Percentiles rank a stretch among this genome's conserved stretches.
phyloP scores from a whole-genome alignment of 805 yeast genomes.

The Wickerhamomyces bovis region DNA sequence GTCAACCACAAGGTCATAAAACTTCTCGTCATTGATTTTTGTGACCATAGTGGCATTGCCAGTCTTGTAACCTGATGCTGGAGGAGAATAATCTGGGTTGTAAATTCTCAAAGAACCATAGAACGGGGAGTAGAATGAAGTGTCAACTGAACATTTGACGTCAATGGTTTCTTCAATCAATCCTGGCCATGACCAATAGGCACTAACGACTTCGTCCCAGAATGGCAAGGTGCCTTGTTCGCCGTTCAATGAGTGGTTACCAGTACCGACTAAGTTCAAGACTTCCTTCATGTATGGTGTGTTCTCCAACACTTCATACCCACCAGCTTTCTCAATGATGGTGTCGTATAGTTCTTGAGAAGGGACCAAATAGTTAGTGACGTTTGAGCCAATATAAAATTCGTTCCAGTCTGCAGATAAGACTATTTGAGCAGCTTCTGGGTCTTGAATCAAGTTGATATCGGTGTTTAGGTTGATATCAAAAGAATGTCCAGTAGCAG shows the following conservation, averaged over 20 bases:
- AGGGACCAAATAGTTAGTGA: constrained; percentile 35
- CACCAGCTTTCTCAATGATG: constrained; percentile 32
- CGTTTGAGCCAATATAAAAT: constrained; percentile 35
- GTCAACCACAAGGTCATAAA: constrained; percentile 28
- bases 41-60: constrained; percentile 34
- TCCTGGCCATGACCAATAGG: constrained; percentile 33
- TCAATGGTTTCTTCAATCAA: constrained; percentile 26
- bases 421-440: constrained; percentile 41
- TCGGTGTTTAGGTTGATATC: constrained; percentile 36
- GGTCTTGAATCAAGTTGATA: constrained; percentile 38
- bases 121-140: constrained; percentile 36
- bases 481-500: constrained; percentile 27
- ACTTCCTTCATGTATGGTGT: constrained; percentile 27
- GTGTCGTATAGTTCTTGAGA: constrained; percentile 32
- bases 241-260: constrained; percentile 28
- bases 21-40: constrained; percentile 25
- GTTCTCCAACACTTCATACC: constrained; percentile 23
- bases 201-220: constrained; percentile 38
- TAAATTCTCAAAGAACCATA: constrained; percentile 35
- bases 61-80: constrained; percentile 21
- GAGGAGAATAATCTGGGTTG: constrained; percentile 33
- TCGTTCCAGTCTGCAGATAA: constrained; percentile 36
- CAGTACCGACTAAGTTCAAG: constrained; percentile 28
- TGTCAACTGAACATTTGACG: constrained; percentile 32
- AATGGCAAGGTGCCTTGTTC: constrained; percentile 34